phyloP scores from a whole-genome alignment of 1,284 basidiomycete genomes.

The Mycena citricolor region DNA sequence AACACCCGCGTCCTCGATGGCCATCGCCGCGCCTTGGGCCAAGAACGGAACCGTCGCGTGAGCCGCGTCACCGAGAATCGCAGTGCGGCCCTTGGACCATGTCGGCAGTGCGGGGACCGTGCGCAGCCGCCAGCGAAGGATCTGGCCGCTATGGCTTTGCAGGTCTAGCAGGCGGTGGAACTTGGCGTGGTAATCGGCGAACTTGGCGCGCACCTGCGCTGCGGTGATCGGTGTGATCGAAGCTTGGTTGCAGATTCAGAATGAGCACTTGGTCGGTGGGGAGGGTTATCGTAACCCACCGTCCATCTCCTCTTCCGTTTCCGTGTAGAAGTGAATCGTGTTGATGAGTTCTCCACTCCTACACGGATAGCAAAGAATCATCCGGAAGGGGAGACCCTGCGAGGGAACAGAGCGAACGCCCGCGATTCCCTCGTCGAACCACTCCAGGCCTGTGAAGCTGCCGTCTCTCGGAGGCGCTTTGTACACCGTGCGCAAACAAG shows the following conservation, averaged over 20 bases:
- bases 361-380: conserved; percentile 5
- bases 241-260: too few relatives aligned
- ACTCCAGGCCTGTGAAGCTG: conserved; percentile 9
- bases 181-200: conserved; percentile 6
- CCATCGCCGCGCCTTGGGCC: conserved; percentile 18
- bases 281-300: too few relatives aligned
- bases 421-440: conserved; percentile 4
- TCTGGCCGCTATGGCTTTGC: conserved; percentile 27
- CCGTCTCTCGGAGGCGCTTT: too few relatives aligned
- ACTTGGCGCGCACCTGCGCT: conserved; percentile 3
- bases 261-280: too few relatives aligned
- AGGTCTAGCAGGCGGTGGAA: conserved; percentile 10
- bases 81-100: conserved; percentile 10
- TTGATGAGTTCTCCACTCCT: conserved; percentile 12
- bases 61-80: conserved; percentile 14
- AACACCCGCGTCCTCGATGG: conserved; percentile 17
- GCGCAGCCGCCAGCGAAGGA: conserved; percentile 51
- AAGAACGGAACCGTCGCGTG: conserved; percentile 13
- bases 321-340: conserved; percentile 5
- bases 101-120: conserved; percentile 10
- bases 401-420: conserved; percentile 3
- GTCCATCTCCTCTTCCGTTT: background rate
- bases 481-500: conserved; percentile 10
- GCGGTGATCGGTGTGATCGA: background rate
- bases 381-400: conserved; percentile 6